Evolutionary conservation across 495 filamentous ascomycete genomes (phyloP).

Genomic region (Symbiotaphrina buchneri): DNA sequence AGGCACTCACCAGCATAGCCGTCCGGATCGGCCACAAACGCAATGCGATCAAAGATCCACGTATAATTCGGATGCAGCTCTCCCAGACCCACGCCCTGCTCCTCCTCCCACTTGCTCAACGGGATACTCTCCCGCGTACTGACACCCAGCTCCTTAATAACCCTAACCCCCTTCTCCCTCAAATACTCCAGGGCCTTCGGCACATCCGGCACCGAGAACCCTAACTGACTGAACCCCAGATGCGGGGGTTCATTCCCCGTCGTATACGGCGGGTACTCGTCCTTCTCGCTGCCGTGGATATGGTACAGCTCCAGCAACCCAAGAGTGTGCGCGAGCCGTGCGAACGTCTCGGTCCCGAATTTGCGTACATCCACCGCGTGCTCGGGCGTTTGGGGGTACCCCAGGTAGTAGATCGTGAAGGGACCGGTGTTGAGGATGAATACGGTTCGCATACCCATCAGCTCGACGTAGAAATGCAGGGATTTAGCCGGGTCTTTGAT

Average conservation of each 20-base stretch:
- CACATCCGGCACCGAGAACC: slow-evolving; percentile 18
- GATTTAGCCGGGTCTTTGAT: no score
- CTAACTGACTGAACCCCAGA: slow-evolving; percentile 18
- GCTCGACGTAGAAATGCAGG: no score
- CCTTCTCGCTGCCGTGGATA: no score
- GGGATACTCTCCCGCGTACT: slow-evolving; percentile 12
- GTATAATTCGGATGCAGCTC: slow-evolving; percentile 16
- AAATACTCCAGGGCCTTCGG: slow-evolving; percentile 12
- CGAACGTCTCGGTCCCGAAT: slow-evolving; percentile 11
- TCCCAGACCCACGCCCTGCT: slow-evolving; percentile 13
- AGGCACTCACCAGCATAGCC: slow-evolving; percentile 7
- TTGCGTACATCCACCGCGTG: slow-evolving; percentile 7
- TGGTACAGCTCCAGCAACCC: no score
- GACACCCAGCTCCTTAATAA: slow-evolving; percentile 17
- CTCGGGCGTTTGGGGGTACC: slow-evolving; percentile 12
- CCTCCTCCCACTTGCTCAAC: slow-evolving; percentile 16
- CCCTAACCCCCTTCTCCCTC: slow-evolving; percentile 11
- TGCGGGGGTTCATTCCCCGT: slow-evolving; percentile 15
- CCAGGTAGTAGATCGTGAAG: slow-evolving; percentile 21
- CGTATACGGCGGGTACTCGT: no score
- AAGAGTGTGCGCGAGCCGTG: slow-evolving; percentile 6
- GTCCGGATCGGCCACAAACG: slow-evolving; percentile 19
- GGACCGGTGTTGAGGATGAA: slow-evolving; percentile 21
- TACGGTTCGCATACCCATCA: no score
- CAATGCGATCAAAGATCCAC: slow-evolving; percentile 17